Evolutionary conservation across 305 asterid genomes (phyloP).

Genomic region (Rubia peregrina): DNA sequence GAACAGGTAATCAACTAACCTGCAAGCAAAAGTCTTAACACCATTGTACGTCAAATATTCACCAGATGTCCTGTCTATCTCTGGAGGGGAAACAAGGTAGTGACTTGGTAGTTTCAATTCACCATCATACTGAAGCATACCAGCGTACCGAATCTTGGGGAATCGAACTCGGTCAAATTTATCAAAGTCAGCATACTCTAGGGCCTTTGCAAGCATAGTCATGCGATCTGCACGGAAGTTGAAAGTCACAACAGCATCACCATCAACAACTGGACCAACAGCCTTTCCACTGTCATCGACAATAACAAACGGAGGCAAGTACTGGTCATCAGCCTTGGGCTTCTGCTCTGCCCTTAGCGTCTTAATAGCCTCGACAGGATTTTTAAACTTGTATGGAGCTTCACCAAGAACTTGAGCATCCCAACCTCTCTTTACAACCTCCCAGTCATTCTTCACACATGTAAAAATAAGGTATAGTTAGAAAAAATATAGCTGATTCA

Average conservation of each 20-base stretch:
- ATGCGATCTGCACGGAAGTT: constrained; percentile 97
- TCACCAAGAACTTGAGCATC: constrained; percentile 47
- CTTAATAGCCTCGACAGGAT: constrained; percentile 77
- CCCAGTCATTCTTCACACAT: constrained; percentile 81
- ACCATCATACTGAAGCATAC: constrained; percentile 98
- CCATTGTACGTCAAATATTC: constrained; percentile 84
- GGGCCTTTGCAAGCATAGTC: constrained; percentile 91
- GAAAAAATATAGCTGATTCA: too few relatives aligned
- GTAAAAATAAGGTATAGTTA: too few relatives aligned
- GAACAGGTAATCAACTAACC: constrained; percentile 34
- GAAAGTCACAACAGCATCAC: constrained; percentile 92
- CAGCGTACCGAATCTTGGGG: constrained; percentile 86
- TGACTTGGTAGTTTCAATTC: constrained; percentile 84
- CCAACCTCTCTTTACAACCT: constrained; percentile 68
- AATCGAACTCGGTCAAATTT: constrained; percentile 79
- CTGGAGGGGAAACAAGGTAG: constrained; percentile 94
- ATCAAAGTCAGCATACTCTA: constrained; percentile 71
- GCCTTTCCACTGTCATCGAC: constrained; percentile 78
- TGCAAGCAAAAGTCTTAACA: constrained; percentile 85
- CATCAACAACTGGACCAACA: constrained; percentile 89
- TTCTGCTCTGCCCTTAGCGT: constrained; percentile 50
- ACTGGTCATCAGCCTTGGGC: constrained; percentile 65
- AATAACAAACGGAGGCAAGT: constrained; percentile 84
- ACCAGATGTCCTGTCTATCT: constrained; percentile 91
- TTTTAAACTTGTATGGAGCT: constrained; percentile 86